Evolutionary conservation across 352 stramenopile species (phyloP), one percentile per base, ranked within the genome.

Genomic region (Peronosclerospora sorghi): DNA sequence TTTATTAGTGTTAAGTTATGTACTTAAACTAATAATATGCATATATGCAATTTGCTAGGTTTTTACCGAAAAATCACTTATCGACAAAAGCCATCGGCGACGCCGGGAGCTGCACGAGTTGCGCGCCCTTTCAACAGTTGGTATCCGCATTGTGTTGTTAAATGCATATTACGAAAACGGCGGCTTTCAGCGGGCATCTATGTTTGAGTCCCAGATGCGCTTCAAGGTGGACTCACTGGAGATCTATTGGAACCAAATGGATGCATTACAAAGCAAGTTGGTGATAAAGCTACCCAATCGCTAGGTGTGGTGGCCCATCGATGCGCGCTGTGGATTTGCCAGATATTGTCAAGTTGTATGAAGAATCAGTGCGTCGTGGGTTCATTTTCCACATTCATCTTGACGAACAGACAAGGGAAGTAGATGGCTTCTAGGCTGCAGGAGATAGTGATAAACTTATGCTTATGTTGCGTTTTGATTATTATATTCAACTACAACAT

Each of bases 121-220:
- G n/a, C n/a, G n/a, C n/a, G n/a, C n/a, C n/a, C n/a, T n/a, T n/a
- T n/a, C n/a, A n/a, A n/a, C n/a, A n/a, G 70, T 83, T 19, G 73
- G 73, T 19, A 83, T 87, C 23, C 75, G 75, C 35, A 65, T 87
- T 21, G 75, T 87, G 34, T 44, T 87, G 36, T 58, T 87, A 6
- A 87, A 85, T 30, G 75, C 75, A 7, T 87, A 74, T 41, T 87
- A 87, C 41, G 68, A 83, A 15, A 66, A 84, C 35, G 72, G 75
- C 0, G 72, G 75, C 17, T 87, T 87, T 45, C 58, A 70, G 20
- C 60, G 56, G 6, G 67, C 68, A 4, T 61, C 72, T 0, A 81
- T 87, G 70, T 64, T 65, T 12, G 56, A 76, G 15, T 45, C 75
- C 10, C 75, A 87, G 45, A 65, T 73, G 56, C 68, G 72, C 28